Evolutionary conservation across 192 early-diverging fungal genomes (phyloP).

Genomic region (Coemansia umbellata): DNA sequence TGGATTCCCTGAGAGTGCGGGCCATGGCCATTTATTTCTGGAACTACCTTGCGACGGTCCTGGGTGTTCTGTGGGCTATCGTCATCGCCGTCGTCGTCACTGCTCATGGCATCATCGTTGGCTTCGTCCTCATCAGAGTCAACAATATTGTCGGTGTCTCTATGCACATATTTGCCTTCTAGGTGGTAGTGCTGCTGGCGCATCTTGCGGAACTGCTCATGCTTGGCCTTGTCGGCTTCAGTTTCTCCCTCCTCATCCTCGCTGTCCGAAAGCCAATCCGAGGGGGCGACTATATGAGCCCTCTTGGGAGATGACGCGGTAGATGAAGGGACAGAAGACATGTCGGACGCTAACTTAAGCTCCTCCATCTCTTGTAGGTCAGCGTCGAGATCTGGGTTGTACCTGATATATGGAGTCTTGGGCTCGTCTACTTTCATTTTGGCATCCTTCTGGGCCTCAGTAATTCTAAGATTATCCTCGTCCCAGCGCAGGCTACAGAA

Average conservation of each 20-base stretch:
- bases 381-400: conserved; percentile 76
- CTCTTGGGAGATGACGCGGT: conserved; percentile 55
- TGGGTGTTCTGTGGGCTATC: conserved; percentile 4
- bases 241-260: conserved; percentile 33
- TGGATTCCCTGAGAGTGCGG: not conserved
- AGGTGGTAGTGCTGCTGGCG: conserved; percentile 82
- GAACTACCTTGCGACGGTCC: not conserved
- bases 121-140: conserved; percentile 43
- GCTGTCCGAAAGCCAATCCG: conserved; percentile 40
- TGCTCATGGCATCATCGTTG: conserved; percentile 40
- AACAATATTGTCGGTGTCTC: conserved; percentile 45
- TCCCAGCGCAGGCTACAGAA: conserved; percentile 80
- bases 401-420: conserved; percentile 92
- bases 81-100: conserved; percentile 27
- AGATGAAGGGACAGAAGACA: conserved; percentile 41
- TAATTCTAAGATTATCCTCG: conserved; percentile 86
- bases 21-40: not conserved
- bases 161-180: conserved; percentile 49
- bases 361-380: conserved; percentile 50
- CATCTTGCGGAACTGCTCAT: conserved; percentile 69
- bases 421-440: conserved; percentile 98
- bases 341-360: conserved; percentile 29
- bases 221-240: conserved; percentile 53
- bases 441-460: conserved; percentile 83
- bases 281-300: conserved; percentile 36